Base-by-base conservation (phyloP, 768 basidiomycete species). In the Boletus tomentosulus region DNA sequence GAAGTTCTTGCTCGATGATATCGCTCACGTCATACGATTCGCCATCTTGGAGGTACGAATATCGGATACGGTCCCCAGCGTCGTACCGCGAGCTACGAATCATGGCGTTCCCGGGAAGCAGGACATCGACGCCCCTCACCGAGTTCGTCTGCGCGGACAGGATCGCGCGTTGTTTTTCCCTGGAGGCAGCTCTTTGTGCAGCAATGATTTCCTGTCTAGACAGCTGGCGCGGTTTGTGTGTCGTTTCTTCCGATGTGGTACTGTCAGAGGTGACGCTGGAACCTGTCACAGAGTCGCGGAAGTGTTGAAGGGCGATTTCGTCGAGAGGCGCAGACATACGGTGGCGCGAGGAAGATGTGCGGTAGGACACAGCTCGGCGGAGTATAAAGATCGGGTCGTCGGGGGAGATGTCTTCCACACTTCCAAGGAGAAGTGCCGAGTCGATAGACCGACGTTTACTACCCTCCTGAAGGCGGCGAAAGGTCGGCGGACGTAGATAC, bases 11-110 rank as follows among this genome's bases (percentile, higher is more conserved):
- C 65, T 95, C 92, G 45, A 98, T 80, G 47, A 97, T 86, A 57
- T 96, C 88, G 62, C 91, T 93, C 66, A 98, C 92, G 68, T 98
- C 96, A 63, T 86, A 89, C 0, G 87, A 88, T 72, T 91, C 91
- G 3, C 94, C 96, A 57, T 94, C 92, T 57, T 92, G 86, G 39
- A 98, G 88, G 67, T 92, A 98, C 37, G 95, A 97, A 68, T 99
- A 99, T 0, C 95, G 86, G 73, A 93, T 87, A 44, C 77, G 75
- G 58, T 91, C 87, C 39, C 79, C 82, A 6, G 72, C 66, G 22
- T 91, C 82, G 57, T 85, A 84, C 7, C 92, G 78, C 6, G 89
- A 85, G 62, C 92, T 94, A 30, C 96, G 86, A 10, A 98, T 78
- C 64, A 90, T 83, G 0, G 84, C 89, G 56, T 89, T 89, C 6